phyloP scores from a whole-genome alignment of 2,329 filamentous ascomycete genomes.

The Capronia coronata region DNA sequence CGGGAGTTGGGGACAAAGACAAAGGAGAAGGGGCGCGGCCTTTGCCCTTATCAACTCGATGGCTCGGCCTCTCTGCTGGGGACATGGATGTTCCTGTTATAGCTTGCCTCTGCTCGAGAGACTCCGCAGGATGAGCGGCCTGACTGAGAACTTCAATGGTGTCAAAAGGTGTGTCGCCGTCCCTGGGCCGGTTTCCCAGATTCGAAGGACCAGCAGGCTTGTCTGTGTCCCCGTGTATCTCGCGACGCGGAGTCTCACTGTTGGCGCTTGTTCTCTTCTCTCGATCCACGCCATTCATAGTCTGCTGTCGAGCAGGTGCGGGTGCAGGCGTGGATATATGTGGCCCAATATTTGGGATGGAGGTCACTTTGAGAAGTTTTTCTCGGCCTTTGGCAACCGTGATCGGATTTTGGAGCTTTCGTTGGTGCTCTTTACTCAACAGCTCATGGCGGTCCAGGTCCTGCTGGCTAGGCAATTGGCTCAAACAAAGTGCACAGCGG shows the following conservation, averaged over 20 bases:
- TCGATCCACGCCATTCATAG: not conserved
- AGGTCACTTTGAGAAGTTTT: slow-evolving; percentile 10
- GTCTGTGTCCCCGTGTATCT: not conserved
- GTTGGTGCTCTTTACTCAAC: slow-evolving; percentile 11
- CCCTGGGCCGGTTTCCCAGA: not conserved
- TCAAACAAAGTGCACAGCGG: slow-evolving; percentile 19
- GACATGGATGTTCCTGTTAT: not conserved
- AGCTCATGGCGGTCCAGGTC: slow-evolving; percentile 16
- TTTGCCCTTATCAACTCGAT: slow-evolving; percentile 14
- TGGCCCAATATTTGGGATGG: not conserved
- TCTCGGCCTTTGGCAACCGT: slow-evolving; percentile 12
- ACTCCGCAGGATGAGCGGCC: not conserved
- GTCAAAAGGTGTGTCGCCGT: not conserved
- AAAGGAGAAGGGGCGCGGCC: not conserved
- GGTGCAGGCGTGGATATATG: not conserved
- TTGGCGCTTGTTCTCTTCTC: not conserved
- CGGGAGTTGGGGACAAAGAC: not conserved
- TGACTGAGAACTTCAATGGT: slow-evolving; percentile 5
- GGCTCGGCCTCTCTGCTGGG: not conserved
- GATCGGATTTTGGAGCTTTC: slow-evolving; percentile 6
- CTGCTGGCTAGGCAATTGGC: slow-evolving; percentile 13
- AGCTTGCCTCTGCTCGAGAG: not conserved
- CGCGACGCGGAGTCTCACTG: not conserved
- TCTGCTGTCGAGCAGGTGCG: slow-evolving; percentile 1
- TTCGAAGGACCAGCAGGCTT: not conserved